Percentiles rank a stretch among this genome's conserved stretches.
phyloP scores from a whole-genome alignment of 1,139 yeast genomes.

The Scheffersomyces titani region DNA sequence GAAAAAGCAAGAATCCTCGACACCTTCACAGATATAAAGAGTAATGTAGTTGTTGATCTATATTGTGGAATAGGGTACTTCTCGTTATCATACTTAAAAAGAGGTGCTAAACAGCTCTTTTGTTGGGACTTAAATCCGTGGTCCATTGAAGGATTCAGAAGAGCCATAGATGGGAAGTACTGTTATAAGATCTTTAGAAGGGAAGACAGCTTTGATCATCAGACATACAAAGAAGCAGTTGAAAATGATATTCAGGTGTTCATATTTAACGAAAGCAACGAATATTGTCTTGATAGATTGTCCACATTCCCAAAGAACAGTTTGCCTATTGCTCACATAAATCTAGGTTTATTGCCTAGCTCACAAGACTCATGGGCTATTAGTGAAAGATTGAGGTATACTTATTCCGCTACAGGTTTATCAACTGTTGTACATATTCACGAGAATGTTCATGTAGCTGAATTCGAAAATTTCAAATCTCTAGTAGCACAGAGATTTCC shows the following conservation, averaged over 20 bases:
- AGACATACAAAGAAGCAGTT: conserved; percentile 7
- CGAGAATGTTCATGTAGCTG: conserved; percentile 61
- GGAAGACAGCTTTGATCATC: conserved; percentile 28
- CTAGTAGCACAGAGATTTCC: conserved; percentile 11
- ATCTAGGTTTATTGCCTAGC: conserved; percentile 75
- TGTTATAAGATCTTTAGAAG: conserved; percentile 31
- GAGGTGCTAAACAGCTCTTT: conserved; percentile 52
- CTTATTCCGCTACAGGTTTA: conserved; percentile 6
- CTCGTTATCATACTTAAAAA: conserved; percentile 63
- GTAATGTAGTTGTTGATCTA: conserved; percentile 59
- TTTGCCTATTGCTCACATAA: conserved; percentile 57
- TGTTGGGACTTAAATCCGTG: conserved; percentile 90
- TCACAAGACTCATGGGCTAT: conserved; percentile 63
- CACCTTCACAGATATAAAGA: conserved; percentile 19
- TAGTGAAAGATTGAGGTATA: conserved; percentile 30
- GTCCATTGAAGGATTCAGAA: conserved; percentile 71
- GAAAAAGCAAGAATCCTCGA: conserved; percentile 71
- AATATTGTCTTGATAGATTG: conserved; percentile 45
- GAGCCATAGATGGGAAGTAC: conserved; percentile 57
- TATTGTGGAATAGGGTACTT: conserved; percentile 90
- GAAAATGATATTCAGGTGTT: conserved; percentile 24
- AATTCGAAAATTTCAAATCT: conserved; percentile 35
- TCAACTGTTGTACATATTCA: conserved; percentile 62
- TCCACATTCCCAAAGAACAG: conserved; percentile 14
- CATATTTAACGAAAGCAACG: conserved; percentile 66